Evolutionary conservation across 805 yeast species (phyloP), one percentile per base, ranked within the genome.

Genomic region (Ogataea chonburiensis): DNA sequence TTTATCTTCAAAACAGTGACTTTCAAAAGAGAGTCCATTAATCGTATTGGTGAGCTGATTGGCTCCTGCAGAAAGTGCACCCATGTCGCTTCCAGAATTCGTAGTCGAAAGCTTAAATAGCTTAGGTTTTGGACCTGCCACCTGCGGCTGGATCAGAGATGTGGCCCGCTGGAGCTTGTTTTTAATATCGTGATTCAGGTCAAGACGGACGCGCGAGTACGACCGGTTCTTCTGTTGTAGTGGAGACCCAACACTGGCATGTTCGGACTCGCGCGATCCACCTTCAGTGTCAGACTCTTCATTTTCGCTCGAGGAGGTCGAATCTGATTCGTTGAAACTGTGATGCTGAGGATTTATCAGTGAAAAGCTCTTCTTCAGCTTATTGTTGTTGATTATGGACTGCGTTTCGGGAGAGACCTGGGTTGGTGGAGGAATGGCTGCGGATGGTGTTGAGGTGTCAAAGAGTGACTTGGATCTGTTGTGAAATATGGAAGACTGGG

Each of bases 181-280:
- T 28, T 46, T 46, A 22, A 53, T 36, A 18, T 43, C 45, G 2
- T 41, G 28, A 23, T 40, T 45, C 17, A 50, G 28, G 13, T 42
- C 52, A 7, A 47, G 20, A 30, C 52, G 40, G 17, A 39, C 34
- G 13, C 48, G 31, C 18, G 40, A 24, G 11, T 34, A 47, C 9
- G 38, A 33, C 17, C 56, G 42, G n/a, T 37, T 33, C 23, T 53
- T 47, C 45, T 47, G 58, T 34, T 64, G 73, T 31, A 66, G 42
- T n/a, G 69, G 71, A 3, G 71, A 62, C 1, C 68, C 68, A 17
- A 57, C 46, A 32, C 60, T 64, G 32, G 31, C 25, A 3, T 37
- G 34, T 17, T 14, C 31, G 20, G 41, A 31, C 11, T 45, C 49
- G 28, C 35, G 31, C 24, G 42, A 32, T 14, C 35, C 32, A 10